Evolutionary conservation across 768 basidiomycete genomes (phyloP), one percentile per base, ranked within the genome.

Genomic region (Hygrophoropsis aurantiaca): DNA sequence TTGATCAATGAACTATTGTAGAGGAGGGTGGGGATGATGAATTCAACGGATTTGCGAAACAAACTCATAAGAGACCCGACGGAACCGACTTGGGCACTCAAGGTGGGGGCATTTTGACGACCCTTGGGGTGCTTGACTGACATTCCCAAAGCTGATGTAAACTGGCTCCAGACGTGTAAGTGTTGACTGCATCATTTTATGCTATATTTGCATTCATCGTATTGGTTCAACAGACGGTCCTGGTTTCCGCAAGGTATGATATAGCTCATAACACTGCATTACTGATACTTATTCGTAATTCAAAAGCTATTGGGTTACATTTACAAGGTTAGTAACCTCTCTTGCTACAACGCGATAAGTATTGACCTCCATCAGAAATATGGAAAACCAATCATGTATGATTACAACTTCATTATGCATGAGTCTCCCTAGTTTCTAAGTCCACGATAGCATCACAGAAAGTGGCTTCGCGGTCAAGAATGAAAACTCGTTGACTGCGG

Each of bases 381-480:
- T 56, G 52, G 64, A 13, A 58, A 58, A 37, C 70, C 71, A 0
- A 66, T 72, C 42, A 71, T 67, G 66, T 67, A 18, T 10, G 65
- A 38, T 8, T 30, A 7, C 27, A 30, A 30, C 7, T 3, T 18
- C n/a, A 27, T 8, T 11, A n/a, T 15, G 6, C 33, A 30, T 51
- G 18, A 7, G n/a, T 11, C 27, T 21, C 21, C 11, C 25, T n/a
- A 5, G 13, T 11, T n/a, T 9, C 19, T 23, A 23, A 6, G 40
- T n/a, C n/a, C n/a, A n/a, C n/a, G 13, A 11, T 20, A 69, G 68
- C 46, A 66, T 74, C 23, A 75, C 74, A 8, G 74, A 76, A 61
- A 76, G 74, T 47, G 74, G 74, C 11, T 74, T 75, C 53, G 61
- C 69, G 8, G 68, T 67, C 25, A 64, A 72, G 57, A 63, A 63